phyloP scores from a whole-genome alignment of 495 filamentous ascomycete genomes.

The Daldinia vernicosa region DNA sequence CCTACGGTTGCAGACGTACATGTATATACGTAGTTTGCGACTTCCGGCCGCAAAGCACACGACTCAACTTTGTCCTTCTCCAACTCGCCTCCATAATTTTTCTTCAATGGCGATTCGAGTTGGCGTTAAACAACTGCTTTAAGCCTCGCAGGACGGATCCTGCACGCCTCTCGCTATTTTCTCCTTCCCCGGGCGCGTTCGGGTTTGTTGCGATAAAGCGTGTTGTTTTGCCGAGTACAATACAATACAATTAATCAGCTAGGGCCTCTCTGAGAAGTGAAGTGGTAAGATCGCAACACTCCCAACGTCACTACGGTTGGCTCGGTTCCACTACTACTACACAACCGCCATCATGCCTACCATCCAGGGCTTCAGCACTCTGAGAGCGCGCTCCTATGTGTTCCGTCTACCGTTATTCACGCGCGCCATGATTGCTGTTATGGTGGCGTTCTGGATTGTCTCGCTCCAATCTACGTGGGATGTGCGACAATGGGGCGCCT shows the following conservation, averaged over 20 bases:
- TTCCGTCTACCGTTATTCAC: constrained; percentile 89
- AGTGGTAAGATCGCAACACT: neutral
- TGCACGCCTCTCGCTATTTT: constrained; percentile 3
- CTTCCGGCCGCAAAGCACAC: constrained; percentile 35
- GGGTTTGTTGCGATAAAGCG: constrained; percentile 11
- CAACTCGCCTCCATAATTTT: constrained; percentile 3
- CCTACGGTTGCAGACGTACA: neutral
- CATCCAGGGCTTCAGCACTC: constrained; percentile 54
- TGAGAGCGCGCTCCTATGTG: constrained; percentile 69
- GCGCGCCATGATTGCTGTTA: constrained; percentile 72
- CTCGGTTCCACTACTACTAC: neutral
- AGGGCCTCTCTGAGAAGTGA: neutral
- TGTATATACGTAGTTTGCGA: constrained; percentile 15
- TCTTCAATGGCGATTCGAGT: constrained; percentile 33
- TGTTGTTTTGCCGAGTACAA: neutral
- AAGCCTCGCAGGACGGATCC: constrained; percentile 31
- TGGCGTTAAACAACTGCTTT: constrained; percentile 13
- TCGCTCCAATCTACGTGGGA: constrained; percentile 72
- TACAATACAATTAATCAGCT: neutral
- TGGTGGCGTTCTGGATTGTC: constrained; percentile 72
- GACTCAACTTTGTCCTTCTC: constrained; percentile 22
- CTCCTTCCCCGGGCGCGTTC: neutral
- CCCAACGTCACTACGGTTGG: constrained; percentile 4
- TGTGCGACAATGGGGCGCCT: constrained; percentile 74
- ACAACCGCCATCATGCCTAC: constrained; percentile 45